A percentile compares a stretch with the other conserved stretches of the same genome.
These are phyloP conservation scores for Neonectria neomacrospora DNA, from an alignment of 2,329 filamentous ascomycete genomes.

Conservation along the genomic window DNA sequence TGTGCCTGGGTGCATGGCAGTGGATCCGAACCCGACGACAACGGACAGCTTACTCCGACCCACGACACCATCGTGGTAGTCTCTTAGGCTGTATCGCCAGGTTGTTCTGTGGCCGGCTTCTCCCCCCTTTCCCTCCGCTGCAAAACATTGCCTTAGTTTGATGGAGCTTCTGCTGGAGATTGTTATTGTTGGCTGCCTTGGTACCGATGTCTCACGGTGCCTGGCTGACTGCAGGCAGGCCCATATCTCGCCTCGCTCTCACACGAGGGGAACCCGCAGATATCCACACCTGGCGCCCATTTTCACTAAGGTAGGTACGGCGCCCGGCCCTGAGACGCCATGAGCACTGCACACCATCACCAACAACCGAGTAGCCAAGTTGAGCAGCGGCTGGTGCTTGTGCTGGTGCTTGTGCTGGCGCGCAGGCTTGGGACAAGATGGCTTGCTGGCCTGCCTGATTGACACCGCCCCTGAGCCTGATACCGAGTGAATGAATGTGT, in stretches of 20 bases:
- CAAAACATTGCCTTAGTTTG: neutral
- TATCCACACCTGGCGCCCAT: conserved; percentile 20
- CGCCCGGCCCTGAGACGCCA: conserved; percentile 1
- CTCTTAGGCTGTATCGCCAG: neutral
- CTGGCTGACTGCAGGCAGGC: conserved; percentile 2
- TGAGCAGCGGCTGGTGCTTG: too few relatives aligned
- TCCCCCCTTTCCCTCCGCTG: neutral
- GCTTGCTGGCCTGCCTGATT: conserved; percentile 3
- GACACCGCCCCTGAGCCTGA: conserved; percentile 36
- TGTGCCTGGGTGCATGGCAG: neutral
- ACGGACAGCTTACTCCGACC: neutral
- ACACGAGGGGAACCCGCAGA: conserved; percentile 13
- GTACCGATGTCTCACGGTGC: neutral
- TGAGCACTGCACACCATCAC: neutral
- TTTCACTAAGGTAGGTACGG: conserved; percentile 26
- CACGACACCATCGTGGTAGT: neutral
- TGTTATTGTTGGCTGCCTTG: neutral
- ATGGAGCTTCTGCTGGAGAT: neutral
- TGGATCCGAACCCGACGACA: conserved; percentile 2
- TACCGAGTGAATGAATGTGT: neutral
- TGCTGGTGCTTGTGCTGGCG: neutral
- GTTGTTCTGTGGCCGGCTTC: neutral
- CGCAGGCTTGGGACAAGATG: neutral
- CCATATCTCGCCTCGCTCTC: conserved; percentile 3
- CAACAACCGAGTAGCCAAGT: neutral